A percentile compares a stretch with the other conserved stretches of the same genome.
Evolutionary conservation across 2,329 filamentous ascomycete genomes (phyloP).

Genomic region (Aspergillus awamori): DNA sequence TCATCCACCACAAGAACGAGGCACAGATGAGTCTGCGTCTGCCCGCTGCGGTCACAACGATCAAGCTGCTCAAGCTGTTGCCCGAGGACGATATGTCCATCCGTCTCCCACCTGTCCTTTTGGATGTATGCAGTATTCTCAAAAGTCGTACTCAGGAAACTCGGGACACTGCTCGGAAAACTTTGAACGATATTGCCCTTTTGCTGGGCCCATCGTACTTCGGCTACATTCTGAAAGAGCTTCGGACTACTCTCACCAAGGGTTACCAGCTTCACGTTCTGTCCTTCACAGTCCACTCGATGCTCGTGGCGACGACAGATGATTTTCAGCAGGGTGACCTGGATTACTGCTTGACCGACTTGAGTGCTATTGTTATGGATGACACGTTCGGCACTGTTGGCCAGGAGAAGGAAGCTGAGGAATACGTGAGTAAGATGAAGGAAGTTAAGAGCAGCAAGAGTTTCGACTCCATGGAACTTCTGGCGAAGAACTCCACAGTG

Average conservation of each 20-base stretch:
- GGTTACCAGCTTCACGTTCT: slow-evolving; percentile 95
- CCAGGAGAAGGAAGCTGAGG: slow-evolving; percentile 95
- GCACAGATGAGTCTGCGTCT: slow-evolving; percentile 90
- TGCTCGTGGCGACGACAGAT: slow-evolving; percentile 75
- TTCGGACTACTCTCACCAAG: slow-evolving; percentile 77
- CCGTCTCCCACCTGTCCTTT: slow-evolving; percentile 78
- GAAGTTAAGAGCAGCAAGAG: slow-evolving; percentile 98
- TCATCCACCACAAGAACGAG: slow-evolving; percentile 93
- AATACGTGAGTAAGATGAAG: slow-evolving; percentile 93
- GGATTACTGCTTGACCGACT: slow-evolving; percentile 79
- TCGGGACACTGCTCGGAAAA: slow-evolving; percentile 86
- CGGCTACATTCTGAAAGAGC: slow-evolving; percentile 89
- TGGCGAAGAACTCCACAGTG: slow-evolving; percentile 81
- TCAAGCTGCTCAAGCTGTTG: slow-evolving; percentile 82
- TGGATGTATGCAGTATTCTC: slow-evolving; percentile 90
- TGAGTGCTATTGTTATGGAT: slow-evolving; percentile 89
- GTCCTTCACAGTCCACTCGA: slow-evolving; percentile 91
- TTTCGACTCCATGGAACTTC: slow-evolving; percentile 93
- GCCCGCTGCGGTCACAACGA: slow-evolving; percentile 82
- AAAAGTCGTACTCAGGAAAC: slow-evolving; percentile 86
- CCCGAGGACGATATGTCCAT: slow-evolving; percentile 72
- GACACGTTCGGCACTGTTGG: slow-evolving; percentile 92
- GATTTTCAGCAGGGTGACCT: slow-evolving; percentile 78
- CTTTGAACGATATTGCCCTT: slow-evolving; percentile 78
- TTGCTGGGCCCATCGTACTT: slow-evolving; percentile 82